These are phyloP conservation scores for Helianthus tuberosus DNA, from an alignment of 129 eudicot species.

Conservation along the genomic window DNA sequence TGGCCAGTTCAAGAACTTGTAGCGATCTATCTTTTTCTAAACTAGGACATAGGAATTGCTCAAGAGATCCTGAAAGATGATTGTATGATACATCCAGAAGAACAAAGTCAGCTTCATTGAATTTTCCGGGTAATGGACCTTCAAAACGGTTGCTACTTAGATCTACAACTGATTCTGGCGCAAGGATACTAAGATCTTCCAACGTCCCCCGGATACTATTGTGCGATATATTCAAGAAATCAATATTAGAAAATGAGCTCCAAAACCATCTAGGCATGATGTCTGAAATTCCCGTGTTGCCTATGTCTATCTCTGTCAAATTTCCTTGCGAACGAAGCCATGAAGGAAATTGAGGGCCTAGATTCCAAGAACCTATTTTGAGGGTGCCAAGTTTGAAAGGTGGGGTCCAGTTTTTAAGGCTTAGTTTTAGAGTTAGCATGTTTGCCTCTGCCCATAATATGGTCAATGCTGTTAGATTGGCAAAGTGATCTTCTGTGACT, in stretches of 20 bases:
- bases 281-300: constrained; percentile 29
- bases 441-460: constrained; percentile 29
- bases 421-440: constrained; percentile 25
- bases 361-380: constrained; percentile 28
- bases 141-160: constrained; percentile 43
- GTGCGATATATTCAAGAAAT: constrained; percentile 35
- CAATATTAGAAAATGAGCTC: background rate
- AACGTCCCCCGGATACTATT: constrained; percentile 37
- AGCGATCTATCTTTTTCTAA: constrained; percentile 14
- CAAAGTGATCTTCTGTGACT: constrained; percentile 43
- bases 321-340: constrained; percentile 41
- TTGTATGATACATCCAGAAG: constrained; percentile 45
- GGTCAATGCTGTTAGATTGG: constrained; percentile 31
- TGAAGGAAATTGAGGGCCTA: constrained; percentile 37
- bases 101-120: constrained; percentile 13
- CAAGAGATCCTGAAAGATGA: constrained; percentile 40
- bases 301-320: constrained; percentile 26
- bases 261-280: constrained; percentile 43
- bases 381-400: constrained; percentile 33
- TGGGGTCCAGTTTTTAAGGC: constrained; percentile 30
- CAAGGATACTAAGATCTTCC: constrained; percentile 22
- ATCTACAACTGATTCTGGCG: constrained; percentile 7
- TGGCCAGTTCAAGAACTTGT: constrained; percentile 36
- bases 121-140: constrained; percentile 39
- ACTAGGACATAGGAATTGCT: constrained; percentile 38